Evolutionary conservation across 768 basidiomycete genomes (phyloP), one percentile per base, ranked within the genome.

Genomic region (Xerocomellus amylosporus): DNA sequence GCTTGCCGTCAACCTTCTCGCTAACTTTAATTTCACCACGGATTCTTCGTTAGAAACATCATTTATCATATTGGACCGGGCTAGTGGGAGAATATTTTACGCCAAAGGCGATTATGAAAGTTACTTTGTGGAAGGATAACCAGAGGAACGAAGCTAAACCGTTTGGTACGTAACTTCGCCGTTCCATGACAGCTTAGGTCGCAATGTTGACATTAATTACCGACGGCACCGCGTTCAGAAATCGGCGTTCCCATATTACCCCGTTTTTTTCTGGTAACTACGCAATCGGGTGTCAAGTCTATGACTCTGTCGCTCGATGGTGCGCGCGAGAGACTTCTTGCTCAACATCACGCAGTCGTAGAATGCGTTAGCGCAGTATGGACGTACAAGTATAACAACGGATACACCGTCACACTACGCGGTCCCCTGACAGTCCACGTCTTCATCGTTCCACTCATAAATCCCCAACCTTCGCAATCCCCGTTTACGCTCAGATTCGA

Each of bases 41-140:
- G 3, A 34, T 45, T 30, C 31, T 48, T 41, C 30, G 51, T 42
- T 59, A 87, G 79, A 87, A 88, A 78, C 66, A 83, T 46, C 77
- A 82, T 61, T 72, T 88, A 43, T 75, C 79, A 14, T 87, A 80
- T 74, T 93, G 90, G 91, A 74, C 75, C 12, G 73, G 74, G 4
- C 62, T 90, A 36, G 79, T 90, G 55, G 76, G 77, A 46, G 82
- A 86, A 28, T 91, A 85, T 59, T 93, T 92, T 64, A 81, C 82
- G 9, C 78, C 83, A 3, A 81, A 82, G 54, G 86, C 88, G 20
- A 70, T 81, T 43, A 83, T 92, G 82, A 88, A 84, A 67, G 78
- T 93, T 60, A 91, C 88, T 3, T 72, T 93, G n/a, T 92, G 90
- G 90, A 89, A 89, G 66, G 90, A 91, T 68, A 90, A 88, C 62